Evolutionary conservation across 192 early-diverging fungal genomes (phyloP), one percentile per base, ranked within the genome.

Genomic region (Coemansia sp.): DNA sequence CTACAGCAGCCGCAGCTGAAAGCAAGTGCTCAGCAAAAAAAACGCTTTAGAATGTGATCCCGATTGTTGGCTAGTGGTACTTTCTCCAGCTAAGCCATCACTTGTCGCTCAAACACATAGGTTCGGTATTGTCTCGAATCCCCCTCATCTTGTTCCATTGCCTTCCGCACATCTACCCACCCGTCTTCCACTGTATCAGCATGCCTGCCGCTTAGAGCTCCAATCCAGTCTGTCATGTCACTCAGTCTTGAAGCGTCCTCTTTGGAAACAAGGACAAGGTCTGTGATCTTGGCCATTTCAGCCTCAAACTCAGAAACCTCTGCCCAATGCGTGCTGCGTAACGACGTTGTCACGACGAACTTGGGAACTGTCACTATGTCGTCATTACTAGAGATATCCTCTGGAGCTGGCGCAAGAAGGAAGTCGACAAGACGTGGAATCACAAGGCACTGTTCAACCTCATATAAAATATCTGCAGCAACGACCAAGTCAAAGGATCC

Each of bases 381-480:
- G 26, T 20, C 26, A 9, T 31, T 39, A 30, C 26, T 33, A 58
- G 40, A 2, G 12, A 16, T 52, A 13, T 52, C 31, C 2, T 40
- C 42, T 43, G 39, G 28, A 7, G 20, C 25, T 21, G 29, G 53
- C 23, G 61, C 59, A 13, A 70, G 42, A 30, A 72, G 56, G 31
- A 60, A 60, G 64, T 72, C 60, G 9, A 35, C 64, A 12, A 72
- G 58, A 12, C 60, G 57, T 23, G 70, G 58, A 33, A 72, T 66
- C 0, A 66, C 64, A 9, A 33, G 20, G 23, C 62, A 64, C 10
- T 72, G 70, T 53, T 72, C 64, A 29, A 66, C 10, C 58, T 72
- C 70, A n/a, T 72, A 72, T 12, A 66, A 45, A n/a, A 72, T 49
- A 21, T 72, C 70, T 8, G 70, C 64, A 8, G 70, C 70, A 48